Base-by-base conservation (phyloP, 208 protist genomes). In the Trypanosoma mega region DNA sequence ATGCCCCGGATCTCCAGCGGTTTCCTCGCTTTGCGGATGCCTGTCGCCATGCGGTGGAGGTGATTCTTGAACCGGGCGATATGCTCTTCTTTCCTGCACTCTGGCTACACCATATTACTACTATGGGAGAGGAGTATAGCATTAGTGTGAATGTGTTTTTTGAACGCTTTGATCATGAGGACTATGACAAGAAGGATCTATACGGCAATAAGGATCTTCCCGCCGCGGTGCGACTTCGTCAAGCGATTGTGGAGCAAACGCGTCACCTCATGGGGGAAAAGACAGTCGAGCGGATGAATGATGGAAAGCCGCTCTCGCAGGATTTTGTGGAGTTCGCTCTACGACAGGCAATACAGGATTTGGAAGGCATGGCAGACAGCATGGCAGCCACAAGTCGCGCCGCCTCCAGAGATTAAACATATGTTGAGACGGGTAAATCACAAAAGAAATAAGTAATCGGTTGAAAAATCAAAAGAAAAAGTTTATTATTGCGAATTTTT, bases 101-200 rank as follows among this genome's bases (percentile, higher is more conserved):
- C 24, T 98, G 94, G 90, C 96, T 97, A 53, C 94, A 98, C 61
- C 84, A 93, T 65, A 83, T 94, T 62, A 93, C 85, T 3, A 91
- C 90, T 8, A 60, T 92, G 11, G 48, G 55, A 34, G 61, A 53
- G 16, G 63, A 31, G 54, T 81, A 87, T 74, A 89, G 72, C 26
- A 62, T 96, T 18, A 91, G 85, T 62, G 82, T 96, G 12, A 96
- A 96, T 71, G 78, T 91, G 18, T 96, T 96, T 52, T 96, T 83
- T 71, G 66, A 78, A n/a, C 82, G 82, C 31, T 92, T 94, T 57
- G 56, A 59, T 1, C 39, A 60, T 1, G 74, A 56, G 1, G 68
- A 76, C 24, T 96, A 93, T 74, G 87, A 93, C 52, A 68, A 62
- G 36, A 93, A 92, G 61, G 90, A 96, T 57, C 50, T 94, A 11